These are phyloP conservation scores for Hanseniaspora lachancei DNA, from an alignment of 805 yeast species.

Conservation along the genomic window DNA sequence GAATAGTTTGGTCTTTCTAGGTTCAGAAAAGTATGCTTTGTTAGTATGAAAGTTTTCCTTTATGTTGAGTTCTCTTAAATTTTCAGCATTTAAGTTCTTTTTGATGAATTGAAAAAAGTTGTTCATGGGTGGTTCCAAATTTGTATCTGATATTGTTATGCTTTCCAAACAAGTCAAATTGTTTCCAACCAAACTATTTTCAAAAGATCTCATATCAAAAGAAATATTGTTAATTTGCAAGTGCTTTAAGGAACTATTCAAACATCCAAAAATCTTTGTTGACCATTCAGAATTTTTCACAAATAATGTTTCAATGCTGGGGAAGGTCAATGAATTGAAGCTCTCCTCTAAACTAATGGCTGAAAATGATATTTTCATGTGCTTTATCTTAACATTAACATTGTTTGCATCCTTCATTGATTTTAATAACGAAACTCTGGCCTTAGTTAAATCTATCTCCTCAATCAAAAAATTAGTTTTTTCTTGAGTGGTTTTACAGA, in stretches of 20 bases:
- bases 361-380: slow-evolving; percentile 1
- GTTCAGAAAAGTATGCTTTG: not conserved
- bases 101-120: not conserved
- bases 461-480: not conserved
- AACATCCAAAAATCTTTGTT: not conserved
- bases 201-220: not conserved
- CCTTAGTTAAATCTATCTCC: slow-evolving; percentile 1
- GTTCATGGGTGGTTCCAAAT: slow-evolving; percentile 1
- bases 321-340: not conserved
- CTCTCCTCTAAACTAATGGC: not conserved
- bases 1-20: slow-evolving; percentile 38
- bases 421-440: not conserved
- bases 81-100: not conserved
- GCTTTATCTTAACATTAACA: not conserved
- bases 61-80: slow-evolving; percentile 5
- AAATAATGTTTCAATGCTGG: not conserved
- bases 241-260: not conserved
- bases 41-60: not conserved
- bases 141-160: not conserved
- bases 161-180: not conserved
- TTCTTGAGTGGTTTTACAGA: not conserved
- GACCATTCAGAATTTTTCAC: slow-evolving; percentile 3
- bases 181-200: not conserved
- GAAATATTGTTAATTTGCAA: not conserved
- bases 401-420: not conserved